Percentiles rank a stretch among this genome's conserved stretches.
Evolutionary conservation across 2,329 filamentous ascomycete genomes (phyloP).

Genomic region (Alternaria tenuissima): DNA sequence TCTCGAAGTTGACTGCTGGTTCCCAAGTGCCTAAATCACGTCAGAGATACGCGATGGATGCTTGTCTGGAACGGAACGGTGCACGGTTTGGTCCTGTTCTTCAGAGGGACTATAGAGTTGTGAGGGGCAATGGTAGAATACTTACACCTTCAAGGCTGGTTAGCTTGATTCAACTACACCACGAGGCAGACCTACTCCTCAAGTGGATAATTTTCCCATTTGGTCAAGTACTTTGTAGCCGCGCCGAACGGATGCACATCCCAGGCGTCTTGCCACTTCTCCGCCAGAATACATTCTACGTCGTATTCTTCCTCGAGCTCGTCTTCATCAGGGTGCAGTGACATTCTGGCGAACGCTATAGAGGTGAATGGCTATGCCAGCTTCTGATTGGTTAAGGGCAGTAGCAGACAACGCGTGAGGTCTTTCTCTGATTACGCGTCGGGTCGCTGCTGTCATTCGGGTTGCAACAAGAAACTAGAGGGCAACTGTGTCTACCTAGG

Average conservation of each 20-base stretch:
- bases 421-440: neutral
- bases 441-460: neutral
- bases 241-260: constrained; percentile 34
- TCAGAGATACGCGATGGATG: constrained; percentile 8
- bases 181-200: constrained; percentile 26
- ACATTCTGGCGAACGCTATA: constrained; percentile 11
- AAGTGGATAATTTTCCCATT: constrained; percentile 69
- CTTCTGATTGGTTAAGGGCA: constrained; percentile 23
- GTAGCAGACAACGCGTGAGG: neutral
- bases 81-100: neutral
- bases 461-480: neutral
- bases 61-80: neutral
- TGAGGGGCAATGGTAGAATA: neutral
- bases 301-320: constrained; percentile 16
- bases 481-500: neutral
- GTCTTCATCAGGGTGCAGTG: constrained; percentile 14
- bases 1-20: constrained; percentile 20
- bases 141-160: constrained; percentile 21
- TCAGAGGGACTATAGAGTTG: neutral
- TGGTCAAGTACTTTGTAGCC: constrained; percentile 64
- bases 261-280: constrained; percentile 55
- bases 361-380: constrained; percentile 3
- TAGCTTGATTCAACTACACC: neutral
- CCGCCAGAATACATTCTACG: constrained; percentile 36
- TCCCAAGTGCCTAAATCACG: constrained; percentile 38